phyloP scores from a whole-genome alignment of 2,329 filamentous ascomycete species.

The Allantophomopsis cytisporea region DNA sequence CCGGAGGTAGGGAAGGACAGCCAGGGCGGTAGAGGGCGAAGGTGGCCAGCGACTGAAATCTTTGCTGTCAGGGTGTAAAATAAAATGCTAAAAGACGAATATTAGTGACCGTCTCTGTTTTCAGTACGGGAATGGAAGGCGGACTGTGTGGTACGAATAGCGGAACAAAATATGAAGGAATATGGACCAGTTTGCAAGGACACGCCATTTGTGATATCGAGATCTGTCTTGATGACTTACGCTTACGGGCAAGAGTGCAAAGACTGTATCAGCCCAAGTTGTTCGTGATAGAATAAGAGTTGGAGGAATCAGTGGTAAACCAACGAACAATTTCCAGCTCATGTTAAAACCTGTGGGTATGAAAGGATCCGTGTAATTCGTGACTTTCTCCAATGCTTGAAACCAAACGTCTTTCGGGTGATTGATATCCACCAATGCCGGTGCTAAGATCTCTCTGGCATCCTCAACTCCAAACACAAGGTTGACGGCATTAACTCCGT shows the following conservation, averaged over 20 bases:
- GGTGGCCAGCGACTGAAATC: slow-evolving; percentile 28
- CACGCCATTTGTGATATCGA: too few species aligned
- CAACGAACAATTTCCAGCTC: slow-evolving; percentile 22
- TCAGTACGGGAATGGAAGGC: not conserved
- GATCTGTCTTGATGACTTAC: slow-evolving; percentile 8
- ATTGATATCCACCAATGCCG: slow-evolving; percentile 6
- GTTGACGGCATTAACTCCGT: slow-evolving; percentile 50
- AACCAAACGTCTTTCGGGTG: not conserved
- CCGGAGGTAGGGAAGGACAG: slow-evolving; percentile 51
- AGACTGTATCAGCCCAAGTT: slow-evolving; percentile 36
- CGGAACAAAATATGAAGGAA: too few species aligned
- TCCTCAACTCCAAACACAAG: slow-evolving; percentile 53
- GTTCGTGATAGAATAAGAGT: slow-evolving; percentile 56
- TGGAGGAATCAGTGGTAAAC: slow-evolving; percentile 54
- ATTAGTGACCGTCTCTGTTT: too few species aligned
- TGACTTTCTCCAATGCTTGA: slow-evolving; percentile 3
- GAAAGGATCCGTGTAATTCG: slow-evolving; percentile 12
- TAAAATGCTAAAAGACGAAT: slow-evolving; percentile 11
- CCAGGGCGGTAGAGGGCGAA: slow-evolving; percentile 49
- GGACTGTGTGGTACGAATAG: too few species aligned
- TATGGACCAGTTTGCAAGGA: too few species aligned
- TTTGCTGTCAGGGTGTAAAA: slow-evolving; percentile 7
- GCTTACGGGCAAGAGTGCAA: slow-evolving; percentile 19
- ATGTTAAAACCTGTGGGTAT: slow-evolving; percentile 6
- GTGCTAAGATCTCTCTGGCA: slow-evolving; percentile 35